Percentiles rank a stretch among this genome's conserved stretches.
These are phyloP conservation scores for Fusarium burgessii DNA, from an alignment of 2,329 filamentous ascomycete species.

Conservation along the genomic window DNA sequence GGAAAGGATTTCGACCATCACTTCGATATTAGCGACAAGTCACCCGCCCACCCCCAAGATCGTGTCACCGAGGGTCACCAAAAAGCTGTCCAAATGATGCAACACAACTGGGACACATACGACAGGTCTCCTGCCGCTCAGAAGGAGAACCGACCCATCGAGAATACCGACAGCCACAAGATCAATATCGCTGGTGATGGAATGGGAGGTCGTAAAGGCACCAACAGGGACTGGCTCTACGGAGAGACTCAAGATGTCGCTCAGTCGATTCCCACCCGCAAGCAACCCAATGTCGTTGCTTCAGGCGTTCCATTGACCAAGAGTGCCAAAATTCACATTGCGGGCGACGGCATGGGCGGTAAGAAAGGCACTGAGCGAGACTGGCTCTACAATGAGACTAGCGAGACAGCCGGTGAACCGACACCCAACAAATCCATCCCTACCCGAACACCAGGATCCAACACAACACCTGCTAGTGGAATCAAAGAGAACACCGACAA, in stretches of 20 bases:
- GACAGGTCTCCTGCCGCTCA: constrained; percentile 66
- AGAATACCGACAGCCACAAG: constrained; percentile 56
- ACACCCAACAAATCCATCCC: constrained; percentile 46
- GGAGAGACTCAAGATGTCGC: constrained; percentile 50
- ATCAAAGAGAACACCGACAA: constrained; percentile 32
- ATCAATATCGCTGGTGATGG: constrained; percentile 70
- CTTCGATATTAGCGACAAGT: constrained; percentile 79
- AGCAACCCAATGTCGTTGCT: constrained; percentile 29
- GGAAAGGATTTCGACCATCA: constrained; percentile 82
- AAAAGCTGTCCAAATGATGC: constrained; percentile 80
- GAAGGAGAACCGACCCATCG: constrained; percentile 64
- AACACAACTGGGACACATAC: constrained; percentile 69
- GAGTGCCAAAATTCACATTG: constrained; percentile 55
- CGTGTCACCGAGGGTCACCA: constrained; percentile 68
- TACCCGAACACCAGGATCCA: constrained; percentile 50
- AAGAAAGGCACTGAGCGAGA: constrained; percentile 63
- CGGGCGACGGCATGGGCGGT: constrained; percentile 74
- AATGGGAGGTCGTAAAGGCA: constrained; percentile 72
- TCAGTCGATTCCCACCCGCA: constrained; percentile 35
- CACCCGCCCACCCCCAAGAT: constrained; percentile 62
- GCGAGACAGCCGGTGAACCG: constrained; percentile 44
- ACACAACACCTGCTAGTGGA: constrained; percentile 3
- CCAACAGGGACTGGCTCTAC: constrained; percentile 68
- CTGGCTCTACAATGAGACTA: constrained; percentile 69
- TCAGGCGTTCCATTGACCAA: constrained; percentile 30